Conservation (phyloP, 164 flowering plant genomes). For the Tinospora cordifolia region DNA sequence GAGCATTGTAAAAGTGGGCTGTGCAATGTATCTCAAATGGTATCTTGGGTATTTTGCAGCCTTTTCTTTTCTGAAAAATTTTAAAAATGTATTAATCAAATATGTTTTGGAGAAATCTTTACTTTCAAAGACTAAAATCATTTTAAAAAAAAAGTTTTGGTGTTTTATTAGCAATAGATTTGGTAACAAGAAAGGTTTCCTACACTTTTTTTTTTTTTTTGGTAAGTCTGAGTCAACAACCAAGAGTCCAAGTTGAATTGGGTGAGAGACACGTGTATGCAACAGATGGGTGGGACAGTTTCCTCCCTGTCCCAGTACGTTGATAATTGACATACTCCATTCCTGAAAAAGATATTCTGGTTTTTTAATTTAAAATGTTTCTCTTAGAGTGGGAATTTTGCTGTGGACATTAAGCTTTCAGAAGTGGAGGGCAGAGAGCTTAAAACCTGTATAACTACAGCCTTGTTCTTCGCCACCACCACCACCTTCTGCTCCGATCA, state of each 20-base stretch:
- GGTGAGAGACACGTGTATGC: slow-evolving; percentile 2
- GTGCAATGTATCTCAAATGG: background rate
- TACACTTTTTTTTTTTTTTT: too few relatives aligned
- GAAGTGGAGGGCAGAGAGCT: background rate
- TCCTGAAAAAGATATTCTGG: slow-evolving; percentile 2
- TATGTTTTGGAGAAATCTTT: too few relatives aligned
- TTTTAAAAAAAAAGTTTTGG: too few relatives aligned
- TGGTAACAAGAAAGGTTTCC: too few relatives aligned
- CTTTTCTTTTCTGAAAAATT: too few relatives aligned
- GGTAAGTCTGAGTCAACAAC: too few relatives aligned
- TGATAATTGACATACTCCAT: background rate
- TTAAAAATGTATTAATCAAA: too few relatives aligned
- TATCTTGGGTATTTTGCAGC: background rate
- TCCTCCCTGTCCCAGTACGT: background rate
- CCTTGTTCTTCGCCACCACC: background rate
- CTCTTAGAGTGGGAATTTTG: background rate
- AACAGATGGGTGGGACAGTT: background rate
- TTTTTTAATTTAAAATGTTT: slow-evolving; percentile 2
- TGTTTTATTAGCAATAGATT: too few relatives aligned
- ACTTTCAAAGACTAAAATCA: too few relatives aligned
- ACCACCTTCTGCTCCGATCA: background rate
- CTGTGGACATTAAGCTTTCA: background rate
- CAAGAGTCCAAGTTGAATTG: background rate
- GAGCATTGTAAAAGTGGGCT: background rate
- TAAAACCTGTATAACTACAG: background rate